Conservation (phyloP, 169 alveolate species). For the Plasmodium reichenowi region DNA sequence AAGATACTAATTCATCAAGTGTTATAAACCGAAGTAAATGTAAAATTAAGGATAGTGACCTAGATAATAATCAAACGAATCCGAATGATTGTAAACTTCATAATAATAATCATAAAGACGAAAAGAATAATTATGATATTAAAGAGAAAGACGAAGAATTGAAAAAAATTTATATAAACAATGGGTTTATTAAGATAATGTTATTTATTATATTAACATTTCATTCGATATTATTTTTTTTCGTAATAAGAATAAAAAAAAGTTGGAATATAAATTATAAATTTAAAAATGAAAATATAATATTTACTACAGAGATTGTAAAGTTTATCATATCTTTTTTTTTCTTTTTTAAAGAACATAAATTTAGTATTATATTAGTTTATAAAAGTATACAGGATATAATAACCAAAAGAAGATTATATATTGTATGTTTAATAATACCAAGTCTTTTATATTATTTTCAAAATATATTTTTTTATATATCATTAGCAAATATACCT, state of each 20-base stretch:
- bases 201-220: constrained; percentile 16
- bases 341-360: constrained; percentile 28
- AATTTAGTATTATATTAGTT: constrained; percentile 18
- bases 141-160: neutral
- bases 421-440: constrained; percentile 12
- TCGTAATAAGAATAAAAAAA: constrained; percentile 33
- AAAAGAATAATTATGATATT: neutral
- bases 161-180: neutral
- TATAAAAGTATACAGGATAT: constrained; percentile 1
- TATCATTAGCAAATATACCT: constrained; percentile 38
- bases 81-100: too few species aligned
- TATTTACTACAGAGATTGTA: constrained; percentile 48
- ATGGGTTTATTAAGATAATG: neutral
- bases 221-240: constrained; percentile 22
- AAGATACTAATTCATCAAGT: neutral
- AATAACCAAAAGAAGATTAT: constrained; percentile 2
- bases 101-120: neutral
- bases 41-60: neutral
- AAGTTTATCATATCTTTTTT: constrained; percentile 9
- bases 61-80: too few species aligned
- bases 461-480: constrained; percentile 49
- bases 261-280: constrained; percentile 29
- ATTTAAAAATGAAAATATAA: constrained; percentile 37
- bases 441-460: constrained; percentile 59
- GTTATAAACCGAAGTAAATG: neutral